phyloP scores from a whole-genome alignment of 345 rosid genomes.

The Hibiscus syriacus region DNA sequence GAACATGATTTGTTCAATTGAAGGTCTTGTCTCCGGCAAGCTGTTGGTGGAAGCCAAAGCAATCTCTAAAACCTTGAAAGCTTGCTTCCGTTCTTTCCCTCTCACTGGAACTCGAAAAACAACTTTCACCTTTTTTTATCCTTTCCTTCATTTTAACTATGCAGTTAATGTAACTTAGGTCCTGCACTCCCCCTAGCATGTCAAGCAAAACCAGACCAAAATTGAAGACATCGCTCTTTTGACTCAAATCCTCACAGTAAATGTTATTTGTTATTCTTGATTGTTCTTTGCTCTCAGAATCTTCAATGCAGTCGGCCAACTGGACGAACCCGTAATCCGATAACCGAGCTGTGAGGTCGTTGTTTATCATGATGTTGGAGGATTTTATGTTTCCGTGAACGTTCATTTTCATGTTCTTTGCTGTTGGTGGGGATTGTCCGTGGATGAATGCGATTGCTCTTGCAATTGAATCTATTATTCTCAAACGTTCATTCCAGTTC shows the following conservation, averaged over 20 bases:
- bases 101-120: conserved; percentile 35
- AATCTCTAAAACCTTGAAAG: conserved; percentile 36
- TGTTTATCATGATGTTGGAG: conserved; percentile 41
- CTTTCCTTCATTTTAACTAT: conserved; percentile 14
- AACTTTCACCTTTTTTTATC: conserved; percentile 16
- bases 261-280: not conserved
- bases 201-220: conserved; percentile 39
- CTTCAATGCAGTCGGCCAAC: conserved; percentile 16
- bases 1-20: conserved; percentile 23
- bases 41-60: conserved; percentile 31
- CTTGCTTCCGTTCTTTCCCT: conserved; percentile 35
- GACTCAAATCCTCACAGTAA: conserved; percentile 15
- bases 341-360: conserved; percentile 40
- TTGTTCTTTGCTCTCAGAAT: not conserved
- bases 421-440: conserved; percentile 24
- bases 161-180: not conserved
- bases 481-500: conserved; percentile 40
- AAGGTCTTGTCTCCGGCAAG: conserved; percentile 33
- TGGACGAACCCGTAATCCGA: conserved; percentile 48
- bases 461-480: conserved; percentile 25
- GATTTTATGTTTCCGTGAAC: conserved; percentile 54
- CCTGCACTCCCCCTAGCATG: conserved; percentile 24
- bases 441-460: conserved; percentile 44
- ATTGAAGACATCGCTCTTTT: conserved; percentile 32
- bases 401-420: conserved; percentile 34